Percentiles rank a stretch among this genome's conserved stretches.
Conservation (phyloP, 106 monocot genomes). For the Dendrobium nobile region DNA sequence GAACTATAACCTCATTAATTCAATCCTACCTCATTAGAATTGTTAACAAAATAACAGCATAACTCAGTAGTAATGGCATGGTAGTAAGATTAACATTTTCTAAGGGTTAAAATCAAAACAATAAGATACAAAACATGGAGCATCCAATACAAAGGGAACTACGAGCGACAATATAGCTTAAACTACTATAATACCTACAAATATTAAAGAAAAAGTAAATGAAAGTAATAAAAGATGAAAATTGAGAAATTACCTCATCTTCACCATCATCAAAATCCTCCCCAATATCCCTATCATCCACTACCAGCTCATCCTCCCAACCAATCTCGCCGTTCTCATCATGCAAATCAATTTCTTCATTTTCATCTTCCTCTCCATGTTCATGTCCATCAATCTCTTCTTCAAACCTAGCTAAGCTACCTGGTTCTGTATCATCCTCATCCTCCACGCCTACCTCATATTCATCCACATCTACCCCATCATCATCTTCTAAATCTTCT, state of each 20-base stretch:
- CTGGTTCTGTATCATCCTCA: constrained; percentile 24
- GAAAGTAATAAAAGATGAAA: not conserved
- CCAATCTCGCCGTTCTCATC: constrained; percentile 50
- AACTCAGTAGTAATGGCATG: too few species aligned
- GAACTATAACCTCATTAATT: too few species aligned
- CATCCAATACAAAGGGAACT: too few species aligned
- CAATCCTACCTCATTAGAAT: too few species aligned
- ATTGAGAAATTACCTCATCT: constrained; percentile 66
- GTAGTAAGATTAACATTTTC: too few species aligned
- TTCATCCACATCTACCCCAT: constrained; percentile 32
- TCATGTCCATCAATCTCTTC: constrained; percentile 24
- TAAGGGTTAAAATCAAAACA: too few species aligned
- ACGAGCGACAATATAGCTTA: too few species aligned
- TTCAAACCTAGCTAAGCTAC: constrained; percentile 9
- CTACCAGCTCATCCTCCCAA: constrained; percentile 66
- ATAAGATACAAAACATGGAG: too few species aligned
- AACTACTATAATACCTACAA: not conserved
- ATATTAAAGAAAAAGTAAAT: not conserved
- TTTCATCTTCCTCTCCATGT: constrained; percentile 19
- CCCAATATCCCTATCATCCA: constrained; percentile 58
- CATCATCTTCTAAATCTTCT: constrained; percentile 32
- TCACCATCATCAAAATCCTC: constrained; percentile 42
- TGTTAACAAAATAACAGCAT: too few species aligned
- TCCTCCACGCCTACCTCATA: constrained; percentile 28
- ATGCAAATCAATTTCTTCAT: constrained; percentile 7